A percentile compares a stretch with the other conserved stretches of the same genome.
Evolutionary conservation across 2,329 filamentous ascomycete species (phyloP).

Genomic region (Colletotrichum sojae): DNA sequence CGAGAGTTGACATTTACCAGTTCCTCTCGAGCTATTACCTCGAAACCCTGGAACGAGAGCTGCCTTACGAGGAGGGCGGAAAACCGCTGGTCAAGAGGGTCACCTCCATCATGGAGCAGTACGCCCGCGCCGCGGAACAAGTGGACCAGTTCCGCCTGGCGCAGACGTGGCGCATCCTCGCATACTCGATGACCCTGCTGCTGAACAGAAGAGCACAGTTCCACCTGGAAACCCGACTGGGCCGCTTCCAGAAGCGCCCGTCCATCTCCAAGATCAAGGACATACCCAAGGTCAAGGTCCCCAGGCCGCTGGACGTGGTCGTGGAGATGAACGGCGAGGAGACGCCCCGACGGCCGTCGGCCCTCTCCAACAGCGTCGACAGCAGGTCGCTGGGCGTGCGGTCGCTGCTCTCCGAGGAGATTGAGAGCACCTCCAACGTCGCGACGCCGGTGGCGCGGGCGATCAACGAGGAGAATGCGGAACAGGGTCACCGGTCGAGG

Average conservation of each 20-base stretch:
- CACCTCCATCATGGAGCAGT: conserved; percentile 66
- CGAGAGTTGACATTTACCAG: conserved; percentile 66
- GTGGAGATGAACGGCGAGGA: conserved; percentile 51
- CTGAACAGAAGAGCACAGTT: conserved; percentile 69
- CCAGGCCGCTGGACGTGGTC: conserved; percentile 45
- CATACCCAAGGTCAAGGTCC: conserved; percentile 46
- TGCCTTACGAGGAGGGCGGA: conserved; percentile 58
- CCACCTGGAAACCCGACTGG: conserved; percentile 66
- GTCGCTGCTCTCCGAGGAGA: conserved; percentile 68
- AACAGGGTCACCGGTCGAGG: conserved; percentile 50
- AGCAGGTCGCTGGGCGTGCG: conserved; percentile 53
- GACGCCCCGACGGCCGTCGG: conserved; percentile 52
- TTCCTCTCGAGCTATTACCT: conserved; percentile 71
- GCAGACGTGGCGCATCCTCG: conserved; percentile 75
- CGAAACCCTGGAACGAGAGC: conserved; percentile 63
- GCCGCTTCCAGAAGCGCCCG: conserved; percentile 52
- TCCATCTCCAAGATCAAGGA: conserved; percentile 46
- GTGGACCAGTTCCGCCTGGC: conserved; percentile 72
- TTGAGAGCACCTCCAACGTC: conserved; percentile 75
- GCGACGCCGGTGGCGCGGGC: conserved; percentile 72
- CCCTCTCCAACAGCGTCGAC: conserved; percentile 48
- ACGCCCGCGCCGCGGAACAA: conserved; percentile 69
- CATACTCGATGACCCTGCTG: conserved; percentile 69
- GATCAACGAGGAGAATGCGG: conserved; percentile 53
- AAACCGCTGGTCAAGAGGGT: conserved; percentile 63